phyloP scores from a whole-genome alignment of 805 yeast species.

The Jamesozyma hellenica region DNA sequence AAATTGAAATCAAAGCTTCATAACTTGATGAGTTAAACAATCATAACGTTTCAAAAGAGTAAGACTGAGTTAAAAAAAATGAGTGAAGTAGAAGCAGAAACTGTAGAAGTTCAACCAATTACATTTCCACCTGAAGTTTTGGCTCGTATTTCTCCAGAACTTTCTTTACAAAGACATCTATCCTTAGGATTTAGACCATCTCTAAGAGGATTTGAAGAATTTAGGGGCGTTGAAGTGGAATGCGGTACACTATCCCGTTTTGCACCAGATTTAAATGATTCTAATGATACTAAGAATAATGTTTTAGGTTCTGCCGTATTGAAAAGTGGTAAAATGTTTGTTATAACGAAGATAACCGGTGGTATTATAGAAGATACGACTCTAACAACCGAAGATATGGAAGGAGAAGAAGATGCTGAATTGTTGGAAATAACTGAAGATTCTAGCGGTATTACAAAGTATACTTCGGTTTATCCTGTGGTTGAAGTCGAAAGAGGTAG shows the following conservation, averaged over 20 bases:
- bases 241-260: slow-evolving; percentile 33
- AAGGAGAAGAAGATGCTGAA: slow-evolving; percentile 23
- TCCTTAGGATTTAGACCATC: slow-evolving; percentile 69
- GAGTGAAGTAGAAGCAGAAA: slow-evolving; percentile 9
- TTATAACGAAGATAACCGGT: slow-evolving; percentile 61
- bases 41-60: too few relatives aligned
- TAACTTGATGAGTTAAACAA: too few relatives aligned
- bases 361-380: slow-evolving; percentile 50
- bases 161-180: slow-evolving; percentile 70
- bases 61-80: not conserved
- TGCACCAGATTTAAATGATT: slow-evolving; percentile 23
- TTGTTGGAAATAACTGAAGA: slow-evolving; percentile 13
- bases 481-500: slow-evolving; percentile 72
- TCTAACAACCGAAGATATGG: slow-evolving; percentile 35
- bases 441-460: slow-evolving; percentile 22
- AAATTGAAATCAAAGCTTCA: too few relatives aligned
- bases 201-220: slow-evolving; percentile 60
- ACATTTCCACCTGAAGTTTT: slow-evolving; percentile 73
- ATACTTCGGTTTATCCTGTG: slow-evolving; percentile 51
- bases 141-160: slow-evolving; percentile 77
- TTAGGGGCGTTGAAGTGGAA: slow-evolving; percentile 44
- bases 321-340: slow-evolving; percentile 61
- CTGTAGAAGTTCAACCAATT: slow-evolving; percentile 34
- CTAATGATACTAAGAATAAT: slow-evolving; percentile 11
- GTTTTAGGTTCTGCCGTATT: slow-evolving; percentile 61